These are phyloP conservation scores for Petasospora fabianii DNA, from an alignment of 1,139 yeast genomes.

Conservation along the genomic window DNA sequence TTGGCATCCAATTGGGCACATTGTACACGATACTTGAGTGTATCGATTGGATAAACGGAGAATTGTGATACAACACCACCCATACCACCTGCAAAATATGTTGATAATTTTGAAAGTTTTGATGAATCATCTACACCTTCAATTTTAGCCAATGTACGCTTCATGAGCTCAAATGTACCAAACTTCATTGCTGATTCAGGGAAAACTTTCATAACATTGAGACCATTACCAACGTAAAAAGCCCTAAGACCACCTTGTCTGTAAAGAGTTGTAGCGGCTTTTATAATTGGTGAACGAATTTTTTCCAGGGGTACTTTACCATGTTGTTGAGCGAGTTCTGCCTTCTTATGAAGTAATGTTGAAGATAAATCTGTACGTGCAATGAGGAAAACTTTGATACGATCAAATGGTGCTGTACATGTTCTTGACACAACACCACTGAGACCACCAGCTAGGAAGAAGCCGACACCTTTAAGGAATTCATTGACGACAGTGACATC, in stretches of 20 bases:
- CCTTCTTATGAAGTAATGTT: slow-evolving; percentile 57
- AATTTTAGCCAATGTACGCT: slow-evolving; percentile 64
- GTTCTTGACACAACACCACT: slow-evolving; percentile 98
- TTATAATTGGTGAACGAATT: slow-evolving; percentile 63
- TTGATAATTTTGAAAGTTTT: slow-evolving; percentile 69
- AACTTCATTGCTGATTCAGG: slow-evolving; percentile 98
- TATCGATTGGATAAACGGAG: slow-evolving; percentile 94
- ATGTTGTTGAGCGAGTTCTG: slow-evolving; percentile 32
- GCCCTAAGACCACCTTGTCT: slow-evolving; percentile 83
- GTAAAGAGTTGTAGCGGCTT: slow-evolving; percentile 81
- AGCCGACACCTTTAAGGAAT: slow-evolving; percentile 79
- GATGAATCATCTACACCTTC: slow-evolving; percentile 77
- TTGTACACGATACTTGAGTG: slow-evolving; percentile 79
- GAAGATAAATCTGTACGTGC: slow-evolving; percentile 84
- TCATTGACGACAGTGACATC: slow-evolving; percentile 84
- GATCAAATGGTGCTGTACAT: slow-evolving; percentile 94
- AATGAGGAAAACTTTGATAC: slow-evolving; percentile 87
- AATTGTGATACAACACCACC: slow-evolving; percentile 95
- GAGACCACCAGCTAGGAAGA: slow-evolving; percentile 88
- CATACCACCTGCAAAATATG: slow-evolving; percentile 90
- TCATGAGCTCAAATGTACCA: slow-evolving; percentile 90
- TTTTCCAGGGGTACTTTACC: slow-evolving; percentile 32
- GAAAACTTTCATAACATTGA: slow-evolving; percentile 88
- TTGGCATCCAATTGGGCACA: slow-evolving; percentile 67
- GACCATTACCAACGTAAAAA: slow-evolving; percentile 92